Base-by-base conservation (phyloP, 2,329 filamentous ascomycete genomes). In the Hypoxylon sp. region DNA sequence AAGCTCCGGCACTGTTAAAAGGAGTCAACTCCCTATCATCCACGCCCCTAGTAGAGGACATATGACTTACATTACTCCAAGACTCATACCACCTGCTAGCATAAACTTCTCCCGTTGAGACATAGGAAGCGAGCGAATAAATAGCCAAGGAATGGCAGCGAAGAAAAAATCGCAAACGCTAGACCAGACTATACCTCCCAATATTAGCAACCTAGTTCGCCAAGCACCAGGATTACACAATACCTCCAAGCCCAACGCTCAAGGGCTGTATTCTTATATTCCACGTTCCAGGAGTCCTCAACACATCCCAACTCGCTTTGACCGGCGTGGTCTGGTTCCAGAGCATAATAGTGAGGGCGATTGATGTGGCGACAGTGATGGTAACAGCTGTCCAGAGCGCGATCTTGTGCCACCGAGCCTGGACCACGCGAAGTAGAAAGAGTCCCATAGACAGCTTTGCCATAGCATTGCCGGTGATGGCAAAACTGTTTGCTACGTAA, bases 371-470 rank as follows among this genome's bases (percentile, higher is more conserved):
- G 6, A 62, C 66, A 1, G 79, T 80, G 29, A 79, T 68, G 55
- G 72, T 54, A 37, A 79, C 75, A 0, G 79, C 75, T 2, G 69
- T 44, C 79, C 79, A 80, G 0, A 81, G 74, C 0, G 73, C 74
- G 11, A 76, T 69, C 63, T 78, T 78, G 50, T 81, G 79, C 71
- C 77, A 78, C 13, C 72, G 70, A 3, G 75, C 69, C 70, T 79
- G 79, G 3, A 80, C 79, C 3, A 81, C 79, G 0, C 80, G 76
- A 11, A 81, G 70, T n/a, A 81, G 68, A 48, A 81, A 81, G 6
- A 80, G 72, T 5, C 79, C 80, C 77, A 80, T 80, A 2, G 77
- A 81, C 4, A 80, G 67, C 67, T 81, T 81, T 55, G 80, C 79
- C 72, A 80, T 75, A 27, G 79, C 78, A 44, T 80, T 81, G 11